Evolutionary conservation across 164 flowering plant genomes (phyloP).

Genomic region (Chimonanthus praecox): DNA sequence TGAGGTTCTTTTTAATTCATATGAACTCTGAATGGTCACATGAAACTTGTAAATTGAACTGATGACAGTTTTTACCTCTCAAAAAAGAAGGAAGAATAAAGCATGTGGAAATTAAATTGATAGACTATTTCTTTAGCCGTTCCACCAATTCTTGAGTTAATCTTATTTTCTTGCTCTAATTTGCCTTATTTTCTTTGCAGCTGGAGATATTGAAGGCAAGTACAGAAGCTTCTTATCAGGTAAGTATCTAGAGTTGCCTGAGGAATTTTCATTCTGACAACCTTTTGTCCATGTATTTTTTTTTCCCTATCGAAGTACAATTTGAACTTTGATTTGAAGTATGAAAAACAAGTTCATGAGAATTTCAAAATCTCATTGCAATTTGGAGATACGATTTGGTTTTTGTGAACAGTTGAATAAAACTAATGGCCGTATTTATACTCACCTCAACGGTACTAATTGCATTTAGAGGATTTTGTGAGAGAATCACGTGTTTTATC

Average conservation of each 20-base stretch:
- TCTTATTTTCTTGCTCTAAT: background rate
- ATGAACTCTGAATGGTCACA: no score
- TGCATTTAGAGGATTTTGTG: background rate
- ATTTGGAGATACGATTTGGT: background rate
- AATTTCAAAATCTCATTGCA: background rate
- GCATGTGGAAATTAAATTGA: no score
- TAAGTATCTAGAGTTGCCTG: conserved; percentile 37
- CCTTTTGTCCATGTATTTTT: background rate
- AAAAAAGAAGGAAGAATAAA: no score
- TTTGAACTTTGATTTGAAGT: background rate
- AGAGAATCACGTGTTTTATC: no score
- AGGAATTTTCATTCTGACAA: conserved; percentile 42
- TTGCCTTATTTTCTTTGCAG: conserved; percentile 13
- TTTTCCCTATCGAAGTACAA: background rate
- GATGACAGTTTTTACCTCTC: no score
- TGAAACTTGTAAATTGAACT: no score
- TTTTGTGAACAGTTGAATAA: background rate
- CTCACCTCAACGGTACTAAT: background rate
- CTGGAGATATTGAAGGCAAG: conserved; percentile 30
- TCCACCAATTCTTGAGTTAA: background rate
- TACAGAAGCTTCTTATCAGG: conserved; percentile 35
- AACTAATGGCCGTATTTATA: background rate
- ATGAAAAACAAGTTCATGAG: background rate
- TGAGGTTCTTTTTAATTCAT: no score
- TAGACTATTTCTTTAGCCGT: no score